These are phyloP conservation scores for Scytalidium lignicola DNA, from an alignment of 2,329 filamentous ascomycete species.

Conservation along the genomic window DNA sequence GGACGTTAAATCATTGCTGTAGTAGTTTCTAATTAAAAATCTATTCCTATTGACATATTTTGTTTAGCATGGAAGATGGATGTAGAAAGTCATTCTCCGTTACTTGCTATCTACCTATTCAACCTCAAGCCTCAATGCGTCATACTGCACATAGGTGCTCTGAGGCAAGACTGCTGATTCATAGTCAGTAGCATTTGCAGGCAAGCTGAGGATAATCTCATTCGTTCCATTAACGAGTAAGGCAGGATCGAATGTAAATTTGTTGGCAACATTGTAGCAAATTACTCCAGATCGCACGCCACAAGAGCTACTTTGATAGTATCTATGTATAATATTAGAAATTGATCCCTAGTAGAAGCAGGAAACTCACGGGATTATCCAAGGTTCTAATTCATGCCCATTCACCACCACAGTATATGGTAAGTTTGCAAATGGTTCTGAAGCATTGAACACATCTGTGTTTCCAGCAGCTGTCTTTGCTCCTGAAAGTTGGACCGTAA, in stretches of 20 bases:
- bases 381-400: slow-evolving; percentile 40
- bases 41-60: too few species aligned
- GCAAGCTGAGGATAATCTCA: slow-evolving; percentile 51
- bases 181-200: slow-evolving; percentile 53
- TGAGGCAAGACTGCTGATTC: slow-evolving; percentile 51
- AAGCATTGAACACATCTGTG: slow-evolving; percentile 51
- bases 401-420: slow-evolving; percentile 46
- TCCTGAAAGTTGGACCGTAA: slow-evolving; percentile 59
- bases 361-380: slow-evolving; percentile 48
- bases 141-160: slow-evolving; percentile 60
- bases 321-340: slow-evolving; percentile 26
- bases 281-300: slow-evolving; percentile 54
- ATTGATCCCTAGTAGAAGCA: not conserved
- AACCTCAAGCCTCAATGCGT: slow-evolving; percentile 56
- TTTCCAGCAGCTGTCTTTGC: slow-evolving; percentile 59
- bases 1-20: too few species aligned
- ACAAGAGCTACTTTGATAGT: slow-evolving; percentile 53
- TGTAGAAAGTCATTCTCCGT: too few species aligned
- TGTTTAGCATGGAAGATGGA: too few species aligned
- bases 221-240: slow-evolving; percentile 49
- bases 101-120: slow-evolving; percentile 21
- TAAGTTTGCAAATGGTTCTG: slow-evolving; percentile 47
- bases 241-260: slow-evolving; percentile 50
- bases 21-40: too few species aligned
- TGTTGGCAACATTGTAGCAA: slow-evolving; percentile 57